Evolutionary conservation across 1,139 yeast species (phyloP).

Genomic region (Candida sp.): DNA sequence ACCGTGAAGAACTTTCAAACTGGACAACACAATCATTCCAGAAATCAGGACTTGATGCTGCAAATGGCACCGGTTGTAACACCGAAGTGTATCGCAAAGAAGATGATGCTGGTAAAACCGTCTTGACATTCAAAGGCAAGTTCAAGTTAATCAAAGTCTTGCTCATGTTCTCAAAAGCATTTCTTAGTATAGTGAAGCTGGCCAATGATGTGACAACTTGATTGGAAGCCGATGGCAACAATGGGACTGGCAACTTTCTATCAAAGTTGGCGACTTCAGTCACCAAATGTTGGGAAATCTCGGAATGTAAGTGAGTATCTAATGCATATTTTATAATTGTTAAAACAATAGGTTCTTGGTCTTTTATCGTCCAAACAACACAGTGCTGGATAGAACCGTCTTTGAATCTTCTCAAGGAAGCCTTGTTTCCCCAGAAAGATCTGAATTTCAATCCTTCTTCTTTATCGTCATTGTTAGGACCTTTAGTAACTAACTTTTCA

Average conservation of each 20-base stretch:
- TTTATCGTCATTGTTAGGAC: conserved; percentile 71
- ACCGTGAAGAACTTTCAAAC: conserved; percentile 87
- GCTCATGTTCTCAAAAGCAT: conserved; percentile 69
- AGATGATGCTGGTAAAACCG: conserved; percentile 74
- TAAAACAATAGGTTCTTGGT: conserved; percentile 66
- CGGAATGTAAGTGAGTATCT: conserved; percentile 62
- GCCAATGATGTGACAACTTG: conserved; percentile 55
- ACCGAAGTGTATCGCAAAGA: conserved; percentile 76
- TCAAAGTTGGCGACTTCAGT: conserved; percentile 50
- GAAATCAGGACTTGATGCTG: conserved; percentile 76
- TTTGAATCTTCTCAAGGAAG: conserved; percentile 87
- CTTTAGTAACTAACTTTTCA: conserved; percentile 84
- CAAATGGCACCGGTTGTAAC: conserved; percentile 84
- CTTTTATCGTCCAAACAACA: conserved; percentile 79
- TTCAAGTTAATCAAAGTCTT: conserved; percentile 56
- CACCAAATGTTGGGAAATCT: conserved; percentile 42
- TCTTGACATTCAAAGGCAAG: conserved; percentile 74
- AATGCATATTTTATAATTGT: conserved; percentile 68
- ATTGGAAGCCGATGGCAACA: conserved; percentile 56
- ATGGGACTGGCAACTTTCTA: conserved; percentile 60
- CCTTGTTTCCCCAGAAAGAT: conserved; percentile 87
- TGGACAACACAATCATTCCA: conserved; percentile 83
- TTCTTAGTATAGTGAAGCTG: conserved; percentile 59
- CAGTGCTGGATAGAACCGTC: conserved; percentile 92
- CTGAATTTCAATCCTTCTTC: conserved; percentile 69